Conservation (phyloP, 768 basidiomycete species). For the Tephrocybe sp. region DNA sequence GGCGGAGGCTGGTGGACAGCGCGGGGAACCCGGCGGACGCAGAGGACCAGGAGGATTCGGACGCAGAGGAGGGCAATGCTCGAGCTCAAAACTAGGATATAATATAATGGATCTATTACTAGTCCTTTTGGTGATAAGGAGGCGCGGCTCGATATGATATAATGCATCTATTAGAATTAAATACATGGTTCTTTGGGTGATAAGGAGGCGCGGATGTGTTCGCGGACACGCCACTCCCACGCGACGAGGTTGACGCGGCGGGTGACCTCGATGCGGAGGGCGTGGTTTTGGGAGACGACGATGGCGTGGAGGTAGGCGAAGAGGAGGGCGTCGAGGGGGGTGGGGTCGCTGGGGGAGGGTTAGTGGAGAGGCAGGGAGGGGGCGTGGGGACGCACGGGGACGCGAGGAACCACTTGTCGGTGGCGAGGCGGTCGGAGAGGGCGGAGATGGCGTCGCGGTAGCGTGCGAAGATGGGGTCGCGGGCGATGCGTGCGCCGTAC, state of each 20-base stretch:
- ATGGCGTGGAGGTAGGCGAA: conserved; percentile 82
- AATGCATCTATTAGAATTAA: background rate
- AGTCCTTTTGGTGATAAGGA: background rate
- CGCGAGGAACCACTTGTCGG: conserved; percentile 79
- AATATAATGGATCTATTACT: background rate
- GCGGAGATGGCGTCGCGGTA: conserved; percentile 74
- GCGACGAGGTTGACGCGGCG: conserved; percentile 75
- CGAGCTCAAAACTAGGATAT: conserved; percentile 3
- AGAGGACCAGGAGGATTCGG: background rate
- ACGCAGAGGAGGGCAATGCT: conserved; percentile 7
- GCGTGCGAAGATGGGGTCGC: conserved; percentile 47
- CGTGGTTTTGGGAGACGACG: conserved; percentile 40
- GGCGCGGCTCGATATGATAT: conserved; percentile 28
- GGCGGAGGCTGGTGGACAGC: conserved; percentile 5
- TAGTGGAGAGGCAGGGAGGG: background rate
- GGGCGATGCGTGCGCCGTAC: conserved; percentile 57
- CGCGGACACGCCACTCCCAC: conserved; percentile 74
- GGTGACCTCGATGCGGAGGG: conserved; percentile 62
- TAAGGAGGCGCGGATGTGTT: conserved; percentile 42
- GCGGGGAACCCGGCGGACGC: conserved; percentile 1
- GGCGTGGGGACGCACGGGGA: conserved; percentile 49
- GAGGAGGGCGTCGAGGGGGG: conserved; percentile 76
- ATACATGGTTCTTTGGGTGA: background rate
- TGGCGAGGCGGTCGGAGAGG: conserved; percentile 73
- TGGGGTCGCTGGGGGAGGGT: conserved; percentile 54